Conservation (phyloP, 306 rosid genomes). For the Sicyos edulis region DNA sequence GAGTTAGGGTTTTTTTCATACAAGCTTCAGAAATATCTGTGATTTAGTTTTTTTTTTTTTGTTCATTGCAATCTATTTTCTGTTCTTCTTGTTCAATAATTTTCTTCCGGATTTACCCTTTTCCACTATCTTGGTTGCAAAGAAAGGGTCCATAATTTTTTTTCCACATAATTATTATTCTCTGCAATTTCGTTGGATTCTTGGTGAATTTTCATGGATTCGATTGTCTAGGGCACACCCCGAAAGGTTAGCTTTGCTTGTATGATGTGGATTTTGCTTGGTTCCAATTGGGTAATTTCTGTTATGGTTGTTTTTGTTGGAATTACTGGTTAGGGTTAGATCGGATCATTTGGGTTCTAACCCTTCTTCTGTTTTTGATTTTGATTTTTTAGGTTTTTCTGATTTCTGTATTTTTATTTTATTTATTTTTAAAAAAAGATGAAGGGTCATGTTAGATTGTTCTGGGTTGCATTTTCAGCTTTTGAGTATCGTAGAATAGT, state of each 20-base stretch:
- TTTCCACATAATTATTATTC: not conserved
- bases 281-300: slow-evolving; percentile 13
- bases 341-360: slow-evolving; percentile 16
- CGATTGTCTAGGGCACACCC: slow-evolving; percentile 20
- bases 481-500: not conserved
- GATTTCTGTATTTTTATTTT: not conserved
- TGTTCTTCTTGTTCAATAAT: not conserved
- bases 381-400: slow-evolving; percentile 1
- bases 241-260: slow-evolving; percentile 22
- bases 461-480: slow-evolving; percentile 7
- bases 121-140: slow-evolving; percentile 13
- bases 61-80: not conserved
- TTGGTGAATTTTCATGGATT: slow-evolving; percentile 12
- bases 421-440: not conserved
- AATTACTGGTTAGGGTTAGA: slow-evolving; percentile 16
- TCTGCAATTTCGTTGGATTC: slow-evolving; percentile 10
- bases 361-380: not conserved
- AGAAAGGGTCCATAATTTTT: not conserved
- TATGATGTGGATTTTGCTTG: slow-evolving; percentile 14
- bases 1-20: slow-evolving; percentile 31
- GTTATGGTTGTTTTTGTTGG: slow-evolving; percentile 12
- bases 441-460: not conserved
- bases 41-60: not conserved
- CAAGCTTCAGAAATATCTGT: slow-evolving; percentile 21
- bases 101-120: slow-evolving; percentile 40